Evolutionary conservation across 257 asterid species (phyloP).

Genomic region (Perilla frutescens): DNA sequence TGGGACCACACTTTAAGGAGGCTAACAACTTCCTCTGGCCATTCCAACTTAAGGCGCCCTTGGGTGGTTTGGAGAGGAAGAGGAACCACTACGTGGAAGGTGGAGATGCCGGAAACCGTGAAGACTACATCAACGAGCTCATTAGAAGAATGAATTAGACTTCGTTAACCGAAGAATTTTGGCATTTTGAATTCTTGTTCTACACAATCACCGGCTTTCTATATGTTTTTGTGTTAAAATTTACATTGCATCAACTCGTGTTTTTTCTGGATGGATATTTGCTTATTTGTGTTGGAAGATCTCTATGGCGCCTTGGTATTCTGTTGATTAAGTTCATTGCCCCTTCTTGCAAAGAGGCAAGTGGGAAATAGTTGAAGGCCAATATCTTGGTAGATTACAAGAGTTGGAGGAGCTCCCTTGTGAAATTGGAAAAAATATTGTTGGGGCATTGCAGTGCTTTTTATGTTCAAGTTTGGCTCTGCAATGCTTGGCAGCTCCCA

Average conservation of each 20-base stretch:
- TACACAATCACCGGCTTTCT: slow-evolving; percentile 6
- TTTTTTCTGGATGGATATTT: background rate
- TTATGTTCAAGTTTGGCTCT: too few relatives aligned
- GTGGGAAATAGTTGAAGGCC: too few relatives aligned
- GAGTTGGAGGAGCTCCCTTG: too few relatives aligned
- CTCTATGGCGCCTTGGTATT: too few relatives aligned
- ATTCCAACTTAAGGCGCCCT: slow-evolving; percentile 33
- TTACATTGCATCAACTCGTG: background rate
- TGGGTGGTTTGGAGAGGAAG: slow-evolving; percentile 60
- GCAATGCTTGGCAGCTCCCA: too few relatives aligned
- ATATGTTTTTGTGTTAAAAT: slow-evolving; percentile 19
- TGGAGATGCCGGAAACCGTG: slow-evolving; percentile 63
- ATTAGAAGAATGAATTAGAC: slow-evolving; percentile 44
- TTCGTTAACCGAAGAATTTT: slow-evolving; percentile 8
- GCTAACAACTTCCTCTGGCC: slow-evolving; percentile 70
- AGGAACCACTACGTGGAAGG: slow-evolving; percentile 73
- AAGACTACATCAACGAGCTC: too few relatives aligned
- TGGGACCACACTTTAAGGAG: slow-evolving; percentile 64
- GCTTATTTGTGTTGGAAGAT: too few relatives aligned
- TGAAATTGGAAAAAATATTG: too few relatives aligned
- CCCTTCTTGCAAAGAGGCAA: too few relatives aligned
- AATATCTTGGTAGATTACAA: too few relatives aligned
- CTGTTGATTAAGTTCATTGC: too few relatives aligned
- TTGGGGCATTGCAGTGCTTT: too few relatives aligned
- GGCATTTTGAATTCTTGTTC: slow-evolving; percentile 9